Evolutionary conservation across 768 basidiomycete species (phyloP).

Genomic region (Fistulinella prunicolor): DNA sequence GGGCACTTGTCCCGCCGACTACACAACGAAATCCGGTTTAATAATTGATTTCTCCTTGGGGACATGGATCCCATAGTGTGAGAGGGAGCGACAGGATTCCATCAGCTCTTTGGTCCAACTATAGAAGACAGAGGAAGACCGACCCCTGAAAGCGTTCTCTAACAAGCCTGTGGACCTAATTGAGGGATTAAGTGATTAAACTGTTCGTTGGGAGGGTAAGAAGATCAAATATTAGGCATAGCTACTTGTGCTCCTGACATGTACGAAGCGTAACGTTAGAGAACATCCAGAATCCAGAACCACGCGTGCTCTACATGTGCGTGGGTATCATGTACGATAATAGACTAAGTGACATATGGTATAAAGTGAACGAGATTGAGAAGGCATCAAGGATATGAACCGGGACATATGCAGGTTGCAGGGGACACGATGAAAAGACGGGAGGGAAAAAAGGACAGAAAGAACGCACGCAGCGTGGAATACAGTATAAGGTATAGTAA

Average conservation of each 20-base stretch:
- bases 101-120: too few species aligned
- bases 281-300: slow-evolving; percentile 2
- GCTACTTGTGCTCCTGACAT: slow-evolving; percentile 6
- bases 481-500: slow-evolving; percentile 14
- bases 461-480: slow-evolving; percentile 5
- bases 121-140: too few species aligned
- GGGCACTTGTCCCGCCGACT: too few species aligned
- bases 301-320: background rate
- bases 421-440: background rate
- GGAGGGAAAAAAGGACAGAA: background rate
- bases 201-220: too few species aligned
- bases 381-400: slow-evolving; percentile 4
- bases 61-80: too few species aligned
- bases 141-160: background rate
- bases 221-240: background rate
- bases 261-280: background rate
- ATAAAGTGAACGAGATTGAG: background rate
- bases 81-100: too few species aligned
- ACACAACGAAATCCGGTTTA: too few species aligned
- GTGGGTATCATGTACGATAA: slow-evolving; percentile 14
- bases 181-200: too few species aligned
- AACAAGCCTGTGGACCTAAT: too few species aligned
- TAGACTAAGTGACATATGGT: slow-evolving; percentile 13
- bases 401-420: background rate
- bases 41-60: too few species aligned